These are phyloP conservation scores for Penicillium hordei DNA, from an alignment of 2,329 filamentous ascomycete species.

Conservation along the genomic window DNA sequence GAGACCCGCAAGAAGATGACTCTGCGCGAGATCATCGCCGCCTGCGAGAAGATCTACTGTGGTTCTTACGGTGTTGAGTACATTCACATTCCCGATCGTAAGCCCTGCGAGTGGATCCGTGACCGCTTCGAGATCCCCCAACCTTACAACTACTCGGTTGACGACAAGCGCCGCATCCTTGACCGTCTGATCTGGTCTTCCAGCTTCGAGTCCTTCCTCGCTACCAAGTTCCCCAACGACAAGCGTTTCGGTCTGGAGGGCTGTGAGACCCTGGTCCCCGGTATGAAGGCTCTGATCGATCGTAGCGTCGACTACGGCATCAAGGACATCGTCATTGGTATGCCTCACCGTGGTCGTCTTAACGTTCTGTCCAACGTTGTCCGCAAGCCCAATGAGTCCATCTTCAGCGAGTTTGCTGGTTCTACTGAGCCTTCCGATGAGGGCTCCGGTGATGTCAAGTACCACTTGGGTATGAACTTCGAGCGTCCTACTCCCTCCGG, in stretches of 20 bases:
- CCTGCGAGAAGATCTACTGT: constrained; percentile 95
- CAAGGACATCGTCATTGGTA: constrained; percentile 98
- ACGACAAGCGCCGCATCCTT: constrained; percentile 96
- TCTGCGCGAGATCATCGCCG: constrained; percentile 85
- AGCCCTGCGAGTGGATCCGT: constrained; percentile 97
- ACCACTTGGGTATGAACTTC: constrained; percentile 99
- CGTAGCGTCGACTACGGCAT: constrained; percentile 97
- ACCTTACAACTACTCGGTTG: constrained; percentile 95
- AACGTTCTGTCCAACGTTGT: constrained; percentile 99
- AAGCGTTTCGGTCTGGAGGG: constrained; percentile 99
- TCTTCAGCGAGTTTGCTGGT: constrained; percentile 97
- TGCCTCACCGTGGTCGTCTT: constrained; percentile 97
- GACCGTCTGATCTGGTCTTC: constrained; percentile 98
- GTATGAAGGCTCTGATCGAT: constrained; percentile 99
- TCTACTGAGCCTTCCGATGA: constrained; percentile 85
- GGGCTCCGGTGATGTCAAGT: constrained; percentile 98
- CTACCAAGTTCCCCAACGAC: constrained; percentile 98
- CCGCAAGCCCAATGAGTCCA: constrained; percentile 98
- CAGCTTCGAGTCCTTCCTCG: constrained; percentile 92
- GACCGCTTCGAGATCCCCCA: constrained; percentile 90
- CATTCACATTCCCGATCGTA: constrained; percentile 96
- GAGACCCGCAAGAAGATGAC: constrained; percentile 94
- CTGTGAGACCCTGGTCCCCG: constrained; percentile 92
- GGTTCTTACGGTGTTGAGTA: constrained; percentile 98
- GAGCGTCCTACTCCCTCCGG: constrained; percentile 96